These are phyloP conservation scores for Orobanche coerulescens DNA, from an alignment of 257 asterid genomes.

Conservation along the genomic window DNA sequence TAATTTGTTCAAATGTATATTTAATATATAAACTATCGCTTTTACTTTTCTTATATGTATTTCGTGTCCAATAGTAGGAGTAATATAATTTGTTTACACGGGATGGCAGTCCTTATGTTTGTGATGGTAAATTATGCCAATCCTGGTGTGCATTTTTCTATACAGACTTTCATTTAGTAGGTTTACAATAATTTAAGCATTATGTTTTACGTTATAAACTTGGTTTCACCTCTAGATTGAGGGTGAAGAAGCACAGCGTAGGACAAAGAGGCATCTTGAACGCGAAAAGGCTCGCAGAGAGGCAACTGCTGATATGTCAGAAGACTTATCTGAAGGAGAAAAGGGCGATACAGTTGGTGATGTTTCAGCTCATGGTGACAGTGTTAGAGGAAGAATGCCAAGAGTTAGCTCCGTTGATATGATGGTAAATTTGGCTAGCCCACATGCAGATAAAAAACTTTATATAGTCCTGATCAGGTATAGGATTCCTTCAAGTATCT, in stretches of 20 bases:
- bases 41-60: not conserved
- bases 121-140: not conserved
- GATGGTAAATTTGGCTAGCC: slow-evolving; percentile 45
- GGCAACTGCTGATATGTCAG: slow-evolving; percentile 72
- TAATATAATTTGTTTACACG: not conserved
- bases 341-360: slow-evolving; percentile 51
- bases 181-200: not conserved
- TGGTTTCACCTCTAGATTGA: slow-evolving; percentile 40
- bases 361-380: slow-evolving; percentile 31
- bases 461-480: slow-evolving; percentile 67
- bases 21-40: not conserved
- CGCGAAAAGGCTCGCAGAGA: slow-evolving; percentile 66
- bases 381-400: slow-evolving; percentile 35
- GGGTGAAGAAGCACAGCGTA: slow-evolving; percentile 54
- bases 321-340: slow-evolving; percentile 71
- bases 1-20: not conserved
- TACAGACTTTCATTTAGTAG: not conserved
- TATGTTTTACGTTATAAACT: slow-evolving; percentile 14
- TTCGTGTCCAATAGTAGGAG: not conserved
- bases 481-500: slow-evolving; percentile 12
- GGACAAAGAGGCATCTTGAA: slow-evolving; percentile 33
- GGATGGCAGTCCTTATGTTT: not conserved
- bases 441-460: slow-evolving; percentile 42
- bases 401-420: slow-evolving; percentile 47
- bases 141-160: not conserved